phyloP scores from a whole-genome alignment of 1,139 yeast genomes.

The Kodamaea sp. region DNA sequence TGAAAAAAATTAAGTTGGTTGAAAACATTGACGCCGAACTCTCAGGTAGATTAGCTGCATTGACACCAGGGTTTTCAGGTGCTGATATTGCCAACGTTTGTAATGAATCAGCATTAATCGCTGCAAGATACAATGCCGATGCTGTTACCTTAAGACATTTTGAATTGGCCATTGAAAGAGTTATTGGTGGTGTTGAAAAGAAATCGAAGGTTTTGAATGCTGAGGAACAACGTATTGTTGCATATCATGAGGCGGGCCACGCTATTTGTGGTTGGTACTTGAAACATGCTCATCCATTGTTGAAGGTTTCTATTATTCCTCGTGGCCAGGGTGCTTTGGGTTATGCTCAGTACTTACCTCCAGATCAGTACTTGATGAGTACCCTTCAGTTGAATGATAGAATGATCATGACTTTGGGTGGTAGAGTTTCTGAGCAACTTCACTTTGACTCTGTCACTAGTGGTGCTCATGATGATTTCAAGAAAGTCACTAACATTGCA shows the following conservation, averaged over 20 bases:
- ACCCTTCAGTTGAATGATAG: constrained; percentile 78
- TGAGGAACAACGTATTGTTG: constrained; percentile 85
- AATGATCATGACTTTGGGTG: constrained; percentile 97
- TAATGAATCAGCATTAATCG: constrained; percentile 95
- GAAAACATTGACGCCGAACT: constrained; percentile 46
- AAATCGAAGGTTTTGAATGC: constrained; percentile 78
- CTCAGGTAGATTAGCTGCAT: constrained; percentile 85
- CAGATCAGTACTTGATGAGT: constrained; percentile 81
- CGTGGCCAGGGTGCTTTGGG: constrained; percentile 96
- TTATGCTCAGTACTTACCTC: constrained; percentile 96
- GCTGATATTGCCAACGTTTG: constrained; percentile 97
- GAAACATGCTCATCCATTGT: constrained; percentile 83
- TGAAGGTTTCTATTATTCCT: constrained; percentile 94
- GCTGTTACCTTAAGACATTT: constrained; percentile 73
- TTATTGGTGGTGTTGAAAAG: constrained; percentile 93
- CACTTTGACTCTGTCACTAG: constrained; percentile 87
- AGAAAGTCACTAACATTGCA: constrained; percentile 94
- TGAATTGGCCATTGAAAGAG: constrained; percentile 95
- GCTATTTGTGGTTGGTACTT: constrained; percentile 97
- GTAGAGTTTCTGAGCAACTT: constrained; percentile 91
- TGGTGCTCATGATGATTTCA: constrained; percentile 95
- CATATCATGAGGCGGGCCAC: constrained; percentile 98
- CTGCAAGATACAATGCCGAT: constrained; percentile 78
- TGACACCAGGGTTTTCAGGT: constrained; percentile 97
- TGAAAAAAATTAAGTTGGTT: constrained; percentile 59